phyloP scores from a whole-genome alignment of 768 basidiomycete species.

The Pisolithus orientalis region DNA sequence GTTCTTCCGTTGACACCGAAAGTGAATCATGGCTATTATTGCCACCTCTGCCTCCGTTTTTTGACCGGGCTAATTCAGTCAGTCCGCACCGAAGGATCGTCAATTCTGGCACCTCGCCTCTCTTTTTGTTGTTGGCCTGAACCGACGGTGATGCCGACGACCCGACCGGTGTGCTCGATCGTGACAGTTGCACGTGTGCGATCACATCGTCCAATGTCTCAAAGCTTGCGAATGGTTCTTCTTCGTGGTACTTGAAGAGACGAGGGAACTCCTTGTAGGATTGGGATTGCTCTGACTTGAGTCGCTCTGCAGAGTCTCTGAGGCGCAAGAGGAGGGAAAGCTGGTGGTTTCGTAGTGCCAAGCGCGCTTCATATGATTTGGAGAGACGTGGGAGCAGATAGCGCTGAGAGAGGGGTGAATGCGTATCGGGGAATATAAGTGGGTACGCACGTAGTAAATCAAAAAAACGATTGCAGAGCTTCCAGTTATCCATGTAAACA shows the following conservation, averaged over 20 bases:
- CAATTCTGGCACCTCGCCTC: conserved; percentile 34
- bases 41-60: conserved; percentile 2
- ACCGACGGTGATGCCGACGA: conserved; percentile 1
- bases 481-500: conserved; percentile 63
- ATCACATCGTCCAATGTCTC: conserved; percentile 38
- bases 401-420: conserved; percentile 37
- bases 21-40: conserved; percentile 14
- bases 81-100: conserved; percentile 63
- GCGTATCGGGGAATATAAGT: not conserved
- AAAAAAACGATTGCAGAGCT: conserved; percentile 53
- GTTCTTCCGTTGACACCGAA: conserved; percentile 47
- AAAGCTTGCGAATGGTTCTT: conserved; percentile 36
- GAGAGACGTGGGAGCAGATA: conserved; percentile 64
- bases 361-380: conserved; percentile 53
- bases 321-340: conserved; percentile 48
- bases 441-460: conserved; percentile 55
- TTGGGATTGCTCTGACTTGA: conserved; percentile 52
- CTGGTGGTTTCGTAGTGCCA: conserved; percentile 57
- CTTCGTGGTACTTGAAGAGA: conserved; percentile 46
- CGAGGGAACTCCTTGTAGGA: conserved; percentile 53
- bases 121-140: conserved; percentile 7
- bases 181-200: conserved; percentile 4
- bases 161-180: not conserved
- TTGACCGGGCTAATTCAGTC: conserved; percentile 38
- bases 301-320: conserved; percentile 45